These are phyloP conservation scores for Aaosphaeria pasadenensis DNA, from an alignment of 2,329 filamentous ascomycete genomes.

Conservation along the genomic window DNA sequence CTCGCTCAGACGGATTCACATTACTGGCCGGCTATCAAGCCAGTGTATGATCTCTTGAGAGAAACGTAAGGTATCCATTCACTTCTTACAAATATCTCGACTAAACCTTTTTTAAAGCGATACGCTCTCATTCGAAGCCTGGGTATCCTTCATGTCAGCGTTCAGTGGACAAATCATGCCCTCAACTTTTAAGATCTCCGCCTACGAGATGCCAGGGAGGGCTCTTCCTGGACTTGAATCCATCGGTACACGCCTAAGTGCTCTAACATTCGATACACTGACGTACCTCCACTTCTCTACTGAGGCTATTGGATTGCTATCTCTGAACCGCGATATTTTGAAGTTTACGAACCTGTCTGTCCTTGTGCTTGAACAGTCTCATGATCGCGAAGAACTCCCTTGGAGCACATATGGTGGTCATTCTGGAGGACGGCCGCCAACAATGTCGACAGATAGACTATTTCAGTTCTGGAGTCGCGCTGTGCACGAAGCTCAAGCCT, in stretches of 20 bases:
- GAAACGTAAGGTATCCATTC: not conserved
- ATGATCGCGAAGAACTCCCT: not conserved
- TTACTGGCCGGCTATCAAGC: not conserved
- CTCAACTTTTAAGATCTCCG: too few species aligned
- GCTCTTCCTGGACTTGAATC: slow-evolving; percentile 2
- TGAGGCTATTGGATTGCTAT: slow-evolving; percentile 3
- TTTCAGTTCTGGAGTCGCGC: not conserved
- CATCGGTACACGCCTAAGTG: slow-evolving; percentile 10
- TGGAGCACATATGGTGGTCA: too few species aligned
- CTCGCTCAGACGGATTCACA: too few species aligned
- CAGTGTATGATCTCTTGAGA: not conserved
- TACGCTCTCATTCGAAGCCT: slow-evolving; percentile 1
- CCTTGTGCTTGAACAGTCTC: slow-evolving; percentile 12
- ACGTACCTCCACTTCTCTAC: slow-evolving; percentile 13
- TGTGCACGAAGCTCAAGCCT: not conserved
- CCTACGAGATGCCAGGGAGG: too few species aligned
- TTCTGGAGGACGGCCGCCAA: not conserved
- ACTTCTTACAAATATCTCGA: not conserved
- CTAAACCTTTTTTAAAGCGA: not conserved
- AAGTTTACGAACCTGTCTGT: slow-evolving; percentile 15
- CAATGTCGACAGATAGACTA: not conserved
- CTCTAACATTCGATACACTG: slow-evolving; percentile 10
- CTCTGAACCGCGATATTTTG: slow-evolving; percentile 13
- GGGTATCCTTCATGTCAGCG: slow-evolving; percentile 1
- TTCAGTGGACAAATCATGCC: not conserved